Base-by-base conservation (phyloP, 306 rosid genomes). In the Acacia crassicarpa region DNA sequence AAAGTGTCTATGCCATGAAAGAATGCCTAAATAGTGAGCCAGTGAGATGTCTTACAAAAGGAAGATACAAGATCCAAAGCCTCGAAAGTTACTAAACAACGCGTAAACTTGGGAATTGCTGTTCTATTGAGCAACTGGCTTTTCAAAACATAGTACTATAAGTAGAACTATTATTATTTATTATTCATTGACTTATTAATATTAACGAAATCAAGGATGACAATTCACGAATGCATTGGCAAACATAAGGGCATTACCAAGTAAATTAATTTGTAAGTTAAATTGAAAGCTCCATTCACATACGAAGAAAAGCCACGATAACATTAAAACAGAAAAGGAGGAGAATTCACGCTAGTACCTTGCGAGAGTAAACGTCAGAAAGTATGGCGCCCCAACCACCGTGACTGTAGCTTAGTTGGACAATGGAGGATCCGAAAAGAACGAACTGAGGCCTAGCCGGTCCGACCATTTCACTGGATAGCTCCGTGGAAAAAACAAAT, bases 351-450 rank as follows among this genome's bases (percentile, higher is more conserved):
- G 25, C 61, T 33, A 20, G 4, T 87, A 70, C 75, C 75, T 92
- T 92, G 49, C 98, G 99, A 75, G 97, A 84, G 83, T 92, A 95
- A 75, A 95, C 83, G 83, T 93, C 97, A 22, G 97, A 77, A 58
- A 95, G 99, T 77, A 82, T 83, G 46, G 98, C 67, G 27, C 94
- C 99, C 99, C 99, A 95, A 75, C 99, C 98, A 59, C 92, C 90
- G 84, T 89, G 85, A 79, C 92, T 54, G 89, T 81, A 92, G 90
- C 97, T 84, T 3, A 95, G 84, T 80, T 95, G 99, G 11, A 94
- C 98, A 15, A 95, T 92, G 87, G 98, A 95, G 40, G 99, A 95
- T 78, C 99, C 98, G 10, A 95, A 95, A 22, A 95, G 94, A 80
- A 93, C 94, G 75, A 95, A 90, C 41, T 83, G 94, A 51, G 97